Base-by-base conservation (phyloP, 208 protist genomes). In the Crithidia sp. region DNA sequence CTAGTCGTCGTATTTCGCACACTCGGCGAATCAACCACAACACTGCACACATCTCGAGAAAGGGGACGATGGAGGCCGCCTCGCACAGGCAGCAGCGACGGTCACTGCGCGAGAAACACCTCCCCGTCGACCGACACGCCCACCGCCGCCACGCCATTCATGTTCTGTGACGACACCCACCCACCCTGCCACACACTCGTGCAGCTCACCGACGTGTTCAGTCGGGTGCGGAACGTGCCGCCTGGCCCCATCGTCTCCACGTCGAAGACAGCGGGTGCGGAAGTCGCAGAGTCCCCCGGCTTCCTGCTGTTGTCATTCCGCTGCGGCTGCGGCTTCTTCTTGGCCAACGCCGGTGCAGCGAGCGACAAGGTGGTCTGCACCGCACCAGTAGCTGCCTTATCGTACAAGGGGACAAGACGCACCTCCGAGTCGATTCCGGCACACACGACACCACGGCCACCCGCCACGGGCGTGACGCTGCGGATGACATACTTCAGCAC, bases 401-500 rank as follows among this genome's bases (percentile, higher is more conserved):
- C 61, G 45, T 81, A 56, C 16, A 87, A 40, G 19, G 76, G 59
- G 44, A 91, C 79, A 19, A 87, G 71, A 53, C 82, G 81, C 67
- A 91, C 84, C 76, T 91, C 83, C 4, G 83, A 68, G 64, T 91
- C 87, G 55, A 89, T 87, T 37, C 91, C 91, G 3, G 74, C 74
- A 67, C 85, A 92, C 44, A 91, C 88, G 16, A 93, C 72, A 28
- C 78, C 85, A 37, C 72, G 76, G 7, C 91, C 91, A 16, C 63
- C 60, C 3, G 84, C 82, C 16, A 85, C 76, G 28, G 84, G 59
- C 5, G 88, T 74, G 43, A 94, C 80, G 41, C 84, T 77, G 36
- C 73, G 80, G 19, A 94, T 80, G 41, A 81, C 76, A 73, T 94
- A 96, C 78, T 96, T 96, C 28, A 96, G 76, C 37, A 94, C 82